Base-by-base conservation (phyloP, 495 filamentous ascomycete species). In the Neurospora pannonica region DNA sequence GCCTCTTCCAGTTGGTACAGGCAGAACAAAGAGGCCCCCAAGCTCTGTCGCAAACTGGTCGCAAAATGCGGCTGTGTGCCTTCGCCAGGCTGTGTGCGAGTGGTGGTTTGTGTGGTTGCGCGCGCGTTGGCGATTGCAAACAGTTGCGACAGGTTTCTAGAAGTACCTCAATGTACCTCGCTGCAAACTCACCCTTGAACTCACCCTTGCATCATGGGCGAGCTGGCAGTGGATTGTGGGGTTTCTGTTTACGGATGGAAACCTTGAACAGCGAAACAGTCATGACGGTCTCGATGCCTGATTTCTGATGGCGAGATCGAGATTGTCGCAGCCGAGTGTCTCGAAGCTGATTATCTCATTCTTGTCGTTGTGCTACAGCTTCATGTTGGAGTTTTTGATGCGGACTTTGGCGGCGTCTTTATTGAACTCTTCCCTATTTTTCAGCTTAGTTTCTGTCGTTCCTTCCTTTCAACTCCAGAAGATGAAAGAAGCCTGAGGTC, bases 91-190 rank as follows among this genome's bases (percentile, higher is more conserved):
- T 46, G 46, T 13, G 46, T 46, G 42, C 42, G 40, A 19, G 40
- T 19, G 40, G 40, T n/a, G 40, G 42, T 19, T n/a, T 43, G 42
- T 38, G 38, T 42, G 21, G 48, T 28, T 60, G 54, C 28, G 28
- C 13, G 24, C 19, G 48, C 46, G 19, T 48, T 48, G 48, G 48
- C 48, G 48, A 19, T 34, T 67, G 54, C 54, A 2, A 67, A 15
- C 11, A 28, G 48, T 60, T 60, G 36, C 11, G 28, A 21, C 71
- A 73, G 42, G 71, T 37, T 70, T 74, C 70, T 71, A 28, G 34
- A 75, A 54, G 74, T 75, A 75, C 74, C 39, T 46, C 38, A 4
- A 75, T 24, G 74, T 75, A 75, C 71, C 28, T 67, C 28, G 28
- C 54, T 34, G 54, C 54, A 34, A 67, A 48, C 24, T 34, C 54